Evolutionary conservation across 2,329 filamentous ascomycete species (phyloP), one percentile per base, ranked within the genome.

Genomic region (Fusarium kyushuense): DNA sequence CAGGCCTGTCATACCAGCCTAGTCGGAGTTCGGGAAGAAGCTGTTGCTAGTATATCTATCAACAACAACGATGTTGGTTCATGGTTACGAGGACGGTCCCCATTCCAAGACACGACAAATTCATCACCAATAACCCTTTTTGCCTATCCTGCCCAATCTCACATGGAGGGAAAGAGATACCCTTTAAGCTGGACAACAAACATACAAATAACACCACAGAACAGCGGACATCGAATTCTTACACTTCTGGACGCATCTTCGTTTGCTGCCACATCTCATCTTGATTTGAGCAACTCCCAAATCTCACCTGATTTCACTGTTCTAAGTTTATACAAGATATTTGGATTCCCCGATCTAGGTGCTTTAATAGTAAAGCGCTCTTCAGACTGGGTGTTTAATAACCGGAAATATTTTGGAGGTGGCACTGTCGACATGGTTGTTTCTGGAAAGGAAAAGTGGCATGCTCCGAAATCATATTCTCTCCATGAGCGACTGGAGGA

Each of bases 261-360:
- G 0, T 83, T 93, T 13, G 90, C 89, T 12, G 90, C 93, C 10
- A 97, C 94, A 1, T 88, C 92, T 6, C 88, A 88, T 1, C 82
- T 98, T 9, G 87, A 96, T 74, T 81, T 98, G 4, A 83, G 87
- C 56, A 80, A 92, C 69, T 71, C 84, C 0, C 80, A 82, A 0
- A 76, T 79, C 1, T 89, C 91, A 1, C 92, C 95, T 2, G 95
- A 98, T 76, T 98, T 98, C 70, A 90, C 88, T 0, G 91, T 93
- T 0, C 75, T 98, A 41, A 97, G 94, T 77, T 89, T 98, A 67
- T 96, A 97, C 81, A 99, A 98, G 78, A 94, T 97, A n/a, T 98
- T 98, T 77, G 95, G 96, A 2, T 97, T 97, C 69, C 95, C 95
- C 0, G 93, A 98, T 76, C 83, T 98, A 3, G 95, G 95, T 3